Evolutionary conservation across 768 basidiomycete species (phyloP), one percentile per base, ranked within the genome.

Genomic region (Sporobolomyces roseus): DNA sequence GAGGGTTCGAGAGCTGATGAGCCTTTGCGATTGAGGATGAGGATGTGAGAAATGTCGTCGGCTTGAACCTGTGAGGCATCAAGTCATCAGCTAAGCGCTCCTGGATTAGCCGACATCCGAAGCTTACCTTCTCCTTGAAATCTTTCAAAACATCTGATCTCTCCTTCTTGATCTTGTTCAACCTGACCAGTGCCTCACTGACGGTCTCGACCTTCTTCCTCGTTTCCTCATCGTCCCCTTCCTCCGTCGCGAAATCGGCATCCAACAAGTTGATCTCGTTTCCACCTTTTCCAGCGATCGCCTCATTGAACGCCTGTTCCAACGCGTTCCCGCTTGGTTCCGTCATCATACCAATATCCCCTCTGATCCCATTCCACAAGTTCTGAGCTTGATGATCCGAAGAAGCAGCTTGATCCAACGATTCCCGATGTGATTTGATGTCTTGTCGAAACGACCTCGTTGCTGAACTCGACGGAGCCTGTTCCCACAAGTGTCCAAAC

Each of bases 11-110:
- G 88, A 29, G 85, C 84, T 19, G 85, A 82, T 72, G 92, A 89
- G 45, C 58, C 66, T 30, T 92, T 88, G 36, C 91, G 86, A 77
- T 94, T 94, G 55, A 97, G 84, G 6, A 99, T 84, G 0, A 98
- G 84, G 1, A 96, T 83, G 77, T 94, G 91, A 0, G 94, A 99
- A 32, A 98, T 94, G 72, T 99, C 96, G 79, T 99, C 96, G 32
- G 83, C 82, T 85, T 97, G 96, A 53, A 96, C 84, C 93, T 98
- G 72, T 2, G 29, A 21, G 61, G 61, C n/a, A 30, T 17, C 9
- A 41, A 41, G 17, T 9, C 38, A 41, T 9, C 38, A 41, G 38
- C 10, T 41, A 9, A 41, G 38, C 38, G 9, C 38, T 9, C 9
- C 17, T 17, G 38, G 17, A 41, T 17, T 9, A 41, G 38, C 9